Evolutionary conservation across 1,284 basidiomycete genomes (phyloP), one percentile per base, ranked within the genome.

Genomic region (Malassezia globosa): DNA sequence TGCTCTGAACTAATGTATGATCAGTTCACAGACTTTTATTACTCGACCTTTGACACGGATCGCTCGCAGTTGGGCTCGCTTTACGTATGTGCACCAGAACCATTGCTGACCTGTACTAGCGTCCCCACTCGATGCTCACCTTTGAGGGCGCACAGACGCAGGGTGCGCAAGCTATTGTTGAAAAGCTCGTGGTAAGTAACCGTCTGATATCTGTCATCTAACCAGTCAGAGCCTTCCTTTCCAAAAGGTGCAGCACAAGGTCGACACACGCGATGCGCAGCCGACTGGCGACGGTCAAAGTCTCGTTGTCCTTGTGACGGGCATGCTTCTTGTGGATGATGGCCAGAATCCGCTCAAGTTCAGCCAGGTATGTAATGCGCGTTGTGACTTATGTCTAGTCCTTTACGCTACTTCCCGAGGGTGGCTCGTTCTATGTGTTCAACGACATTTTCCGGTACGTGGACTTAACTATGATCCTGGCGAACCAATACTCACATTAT

Each of bases 331-430:
- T 48, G 82, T 61, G 19, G 59, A 61, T 42, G 59, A 60, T 33
- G 51, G 49, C 21, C 51, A 51, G n/a, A 51, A 57, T 21, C 55
- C 59, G 14, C 49, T 61, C 43, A 54, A 54, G 31, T 61, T 61
- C 55, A 59, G 57, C 41, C 59, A 59, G 55, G 49, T 53, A 37
- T 18, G 49, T 52, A 18, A 7, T 40, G n/a, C n/a, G 13, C 4
- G 21, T 4, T 37, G 24, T n/a, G 22, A 26, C 55, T 37, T 35
- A 51, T 16, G n/a, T 18, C 35, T 47, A 63, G 44, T 48, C 82
- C 52, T 97, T 96, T 81, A 87, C 90, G 59, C 80, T 96, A 42
- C 78, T 85, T 52, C 83, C 81, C 25, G 87, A 94, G 19, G 80
- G 76, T 14, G 72, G 66, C 23, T 80, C 80, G 60, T 95, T 86